Evolutionary conservation across 305 asterid species (phyloP), one percentile per base, ranked within the genome.

Genomic region (Rubia peregrina): DNA sequence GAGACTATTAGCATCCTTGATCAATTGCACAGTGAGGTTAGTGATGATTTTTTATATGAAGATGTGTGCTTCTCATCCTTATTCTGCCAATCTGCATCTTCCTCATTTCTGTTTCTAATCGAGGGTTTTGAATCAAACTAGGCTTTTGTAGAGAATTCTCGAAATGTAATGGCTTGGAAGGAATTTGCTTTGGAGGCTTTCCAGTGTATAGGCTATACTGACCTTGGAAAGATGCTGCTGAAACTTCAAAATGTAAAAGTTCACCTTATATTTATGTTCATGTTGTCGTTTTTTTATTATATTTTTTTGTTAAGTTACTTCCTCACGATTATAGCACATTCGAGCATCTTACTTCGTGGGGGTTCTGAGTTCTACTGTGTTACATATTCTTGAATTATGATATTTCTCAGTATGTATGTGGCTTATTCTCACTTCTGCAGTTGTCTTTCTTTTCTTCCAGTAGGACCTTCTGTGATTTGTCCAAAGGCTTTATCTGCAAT

Each of bases 141-240:
- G 99, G 99, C 86, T 75, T 80, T 95, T 83, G 83, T 80, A 53
- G 96, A 95, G 85, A 79, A 81, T 75, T 92, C 94, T 79, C 96
- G 91, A 73, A 80, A 85, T 84, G 94, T 89, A 80, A 77, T 66
- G 82, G 84, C 85, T 57, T 78, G 96, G 91, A 95, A 92, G 89
- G 95, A 95, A 71, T 92, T 90, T 79, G 90, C 98, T 21, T 67
- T 82, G 87, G 98, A 89, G 83, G 95, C 96, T 83, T 92, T 97
- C 51, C 86, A 79, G 59, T 87, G 98, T 80, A 88, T 90, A 85
- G 84, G 79, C 76, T 95, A 92, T 81, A 77, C 86, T 71, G 98
- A 89, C 84, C 94, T 90, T 74, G 98, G 99, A 78, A 86, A 80
- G 86, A 89, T 88, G 91, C 97, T 92, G 73, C 73, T 85, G 84